Evolutionary conservation across 352 stramenopile genomes (phyloP), one percentile per base, ranked within the genome.

Genomic region (Achlya hypogyna): DNA sequence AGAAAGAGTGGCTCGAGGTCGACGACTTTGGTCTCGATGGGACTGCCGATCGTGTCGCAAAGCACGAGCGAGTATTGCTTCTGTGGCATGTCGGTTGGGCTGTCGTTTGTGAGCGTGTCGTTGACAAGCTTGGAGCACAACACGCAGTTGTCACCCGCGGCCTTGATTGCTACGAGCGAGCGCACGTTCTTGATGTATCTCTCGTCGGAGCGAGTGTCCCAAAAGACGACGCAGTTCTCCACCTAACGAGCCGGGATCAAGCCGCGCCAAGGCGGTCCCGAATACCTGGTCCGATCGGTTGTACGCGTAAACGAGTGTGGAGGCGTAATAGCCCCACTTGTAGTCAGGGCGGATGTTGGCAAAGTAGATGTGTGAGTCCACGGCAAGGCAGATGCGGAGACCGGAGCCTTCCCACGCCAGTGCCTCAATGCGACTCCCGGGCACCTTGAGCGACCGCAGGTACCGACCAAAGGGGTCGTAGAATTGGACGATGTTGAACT

Each of bases 311-410:
- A 94, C 89, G 51, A 98, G 68, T n/a, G 89, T 95, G 60, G 91
- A 88, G 18, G 76, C 72, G 62, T 95, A 96, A 62, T 86, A 96
- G 14, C 87, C 87, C 89, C 89, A 98, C 49, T 90, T 91, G 78
- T 98, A 97, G 40, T 86, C 82, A 22, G 84, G 89, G 6, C 93
- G 87, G 51, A 98, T 93, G 75, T 97, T 98, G 35, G 93, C 93
- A 75, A 98, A 98, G 79, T 96, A 98, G 56, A 98, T 97, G 78
- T 95, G 91, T 22, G 88, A 92, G 74, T 97, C 93, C 23, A 98
- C 91, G 0, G 93, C 93, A 20, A 98, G 71, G 43, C 92, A 96
- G 45, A 98, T 94, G 32, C 91, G 79, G 40, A 98, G 67, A 16
- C 92, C 91, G 1, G 78, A 81, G 60, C 91, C 90, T 78, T 98